Base-by-base conservation (phyloP, 495 filamentous ascomycete species). In the Hyaloscypha hepaticicola region DNA sequence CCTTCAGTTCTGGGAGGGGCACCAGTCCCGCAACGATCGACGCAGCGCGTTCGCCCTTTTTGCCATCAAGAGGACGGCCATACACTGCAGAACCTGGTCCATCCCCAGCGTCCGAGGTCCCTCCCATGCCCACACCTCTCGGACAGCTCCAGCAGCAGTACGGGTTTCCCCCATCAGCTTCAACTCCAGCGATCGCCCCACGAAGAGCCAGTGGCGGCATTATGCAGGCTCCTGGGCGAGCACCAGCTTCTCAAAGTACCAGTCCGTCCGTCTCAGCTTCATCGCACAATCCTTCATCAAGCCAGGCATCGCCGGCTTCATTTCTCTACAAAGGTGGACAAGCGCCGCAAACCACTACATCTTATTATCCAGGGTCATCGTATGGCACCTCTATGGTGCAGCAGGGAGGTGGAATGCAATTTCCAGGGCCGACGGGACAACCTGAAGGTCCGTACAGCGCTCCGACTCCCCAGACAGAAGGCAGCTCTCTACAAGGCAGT, bases 221-320 rank as follows among this genome's bases (percentile, higher is more conserved):
- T 1, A 75, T 73, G 59, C 73, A 74, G n/a, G 77, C 73, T 5
- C 66, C 71, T 76, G 74, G 26, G 66, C 76, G 25, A 74, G 72
- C 65, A 48, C 66, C 72, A 22, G 65, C 66, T 1, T 84, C 85
- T 0, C 82, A 82, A 71, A 84, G 83, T 64, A 77, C 78, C 12
- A 87, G 84, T 61, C 85, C 85, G 1, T 82, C 76, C 19, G 82
- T 82, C 24, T 79, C 83, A 11, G 77, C 80, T 25, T 82, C 83
- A 5, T 78, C 75, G 9, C 81, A 77, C 61, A 82, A 78, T 55
- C 67, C 61, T 41, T 79, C 78, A 16, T 75, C 78, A 52, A 80
- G 79, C 25, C 82, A 78, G 24, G 75, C 72, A 2, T 84, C 83
- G 8, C 82, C 82, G 24, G 65, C 65, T 12, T 70, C 68, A 24